Percentiles rank a stretch among this genome's conserved stretches.
Evolutionary conservation across 1,284 basidiomycete genomes (phyloP).

Genomic region (Ganoderma resinaceum): DNA sequence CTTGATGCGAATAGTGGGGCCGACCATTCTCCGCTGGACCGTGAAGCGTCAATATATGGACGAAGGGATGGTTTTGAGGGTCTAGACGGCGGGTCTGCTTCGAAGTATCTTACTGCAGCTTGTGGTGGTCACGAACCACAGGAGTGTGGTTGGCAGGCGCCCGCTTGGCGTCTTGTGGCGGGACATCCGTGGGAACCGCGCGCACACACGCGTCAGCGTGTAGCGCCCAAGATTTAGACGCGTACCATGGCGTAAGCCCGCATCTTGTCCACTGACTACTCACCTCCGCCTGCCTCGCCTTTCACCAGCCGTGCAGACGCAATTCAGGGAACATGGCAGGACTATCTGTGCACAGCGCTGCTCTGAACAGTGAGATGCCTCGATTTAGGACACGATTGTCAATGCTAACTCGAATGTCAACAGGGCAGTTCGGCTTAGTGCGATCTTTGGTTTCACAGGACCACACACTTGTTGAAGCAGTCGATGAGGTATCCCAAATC

Average conservation of each 20-base stretch:
- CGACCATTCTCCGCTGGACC: slow-evolving; percentile 17
- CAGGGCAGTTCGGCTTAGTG: slow-evolving; percentile 82
- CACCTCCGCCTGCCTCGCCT: slow-evolving; percentile 1
- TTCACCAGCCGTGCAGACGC: neutral
- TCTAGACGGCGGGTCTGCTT: neutral
- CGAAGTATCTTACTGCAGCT: neutral
- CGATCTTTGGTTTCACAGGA: slow-evolving; percentile 75
- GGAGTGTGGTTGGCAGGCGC: neutral
- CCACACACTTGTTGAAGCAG: slow-evolving; percentile 67
- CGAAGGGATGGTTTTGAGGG: neutral
- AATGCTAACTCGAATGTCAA: slow-evolving; percentile 13
- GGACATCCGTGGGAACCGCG: neutral
- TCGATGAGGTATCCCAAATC: slow-evolving; percentile 64
- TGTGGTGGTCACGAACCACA: slow-evolving; percentile 6
- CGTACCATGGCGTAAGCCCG: neutral
- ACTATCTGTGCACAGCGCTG: slow-evolving; percentile 24
- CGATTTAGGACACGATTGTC: neutral
- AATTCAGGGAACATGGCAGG: slow-evolving; percentile 9
- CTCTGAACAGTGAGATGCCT: slow-evolving; percentile 18
- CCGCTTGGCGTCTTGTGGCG: neutral
- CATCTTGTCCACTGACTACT: neutral
- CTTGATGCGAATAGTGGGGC: slow-evolving; percentile 28
- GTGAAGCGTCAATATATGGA: neutral
- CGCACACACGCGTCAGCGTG: neutral
- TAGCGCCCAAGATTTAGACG: slow-evolving; percentile 1